Evolutionary conservation across 768 basidiomycete genomes (phyloP), one percentile per base, ranked within the genome.

Genomic region (Leucocoprinus birnbaumii): DNA sequence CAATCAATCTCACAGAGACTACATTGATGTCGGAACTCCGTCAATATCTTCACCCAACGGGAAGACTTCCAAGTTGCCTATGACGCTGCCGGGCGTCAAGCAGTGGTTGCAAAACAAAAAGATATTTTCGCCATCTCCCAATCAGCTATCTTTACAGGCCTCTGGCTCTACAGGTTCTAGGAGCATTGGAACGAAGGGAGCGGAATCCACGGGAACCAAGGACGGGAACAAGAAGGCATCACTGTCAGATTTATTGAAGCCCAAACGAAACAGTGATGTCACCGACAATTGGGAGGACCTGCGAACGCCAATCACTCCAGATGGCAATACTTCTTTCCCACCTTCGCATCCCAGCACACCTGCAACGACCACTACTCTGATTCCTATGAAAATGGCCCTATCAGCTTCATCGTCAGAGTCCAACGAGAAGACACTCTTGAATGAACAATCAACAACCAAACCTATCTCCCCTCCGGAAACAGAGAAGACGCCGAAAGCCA

Each of bases 81-180:
- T 82, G 67, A 89, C 82, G 18, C 75, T 88, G 18, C 85, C 89
- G 50, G 89, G 85, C 21, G 90, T 91, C 22, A 86, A 84, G 67
- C 89, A 87, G 62, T 92, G 90, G 90, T 67, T 91, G 42, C 82
- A 78, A 58, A 78, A 77, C 55, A 83, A 84, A 66, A 84, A 80
- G 65, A 71, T 79, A 19, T 80, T 82, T 55, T 70, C 79, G 6
- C 70, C 73, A 4, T 71, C 74, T 2, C 59, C 67, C 22, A 56
- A 64, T 24, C 40, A 13, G n/a, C 38, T 41, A 16, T 69, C 16
- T 61, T 70, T 47, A 18, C 42, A 14, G 42, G 38, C 27, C 13
- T 43, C 40, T 16, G 47, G 19, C 16, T 9, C 34, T 16, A 41
- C 11, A 16, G 18, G 26, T 22, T 46, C 35, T 11, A 22, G 40